These are phyloP conservation scores for Chlorella sp. DNA, from an alignment of 139 green algal species.

Conservation along the genomic window DNA sequence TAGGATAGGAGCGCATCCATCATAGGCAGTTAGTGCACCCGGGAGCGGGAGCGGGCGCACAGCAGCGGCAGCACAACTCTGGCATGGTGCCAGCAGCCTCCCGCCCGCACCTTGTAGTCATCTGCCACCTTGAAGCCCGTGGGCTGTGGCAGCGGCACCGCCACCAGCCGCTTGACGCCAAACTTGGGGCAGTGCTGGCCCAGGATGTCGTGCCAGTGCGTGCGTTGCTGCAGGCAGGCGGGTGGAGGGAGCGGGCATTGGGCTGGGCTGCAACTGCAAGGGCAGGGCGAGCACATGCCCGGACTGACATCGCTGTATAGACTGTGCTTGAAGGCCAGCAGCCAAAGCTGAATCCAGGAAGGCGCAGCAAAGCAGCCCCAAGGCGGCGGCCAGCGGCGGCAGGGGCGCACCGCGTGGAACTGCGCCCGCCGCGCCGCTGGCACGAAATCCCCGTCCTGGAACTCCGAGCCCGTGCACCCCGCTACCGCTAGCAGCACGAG, in stretches of 20 bases:
- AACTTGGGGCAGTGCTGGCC: conserved; percentile 61
- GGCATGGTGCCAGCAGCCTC: too few species aligned
- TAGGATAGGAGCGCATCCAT: too few species aligned
- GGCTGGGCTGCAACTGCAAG: too few species aligned
- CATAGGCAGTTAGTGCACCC: too few species aligned
- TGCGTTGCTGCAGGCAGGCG: conserved; percentile 35
- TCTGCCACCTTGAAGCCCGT: conserved; percentile 28
- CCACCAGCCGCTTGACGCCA: conserved; percentile 40
- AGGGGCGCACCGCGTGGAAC: conserved; percentile 47
- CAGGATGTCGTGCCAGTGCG: conserved; percentile 59
- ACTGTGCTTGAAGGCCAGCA: too few species aligned
- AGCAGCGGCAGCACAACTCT: too few species aligned
- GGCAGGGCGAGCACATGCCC: too few species aligned
- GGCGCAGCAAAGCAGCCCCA: too few species aligned
- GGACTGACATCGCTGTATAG: too few species aligned
- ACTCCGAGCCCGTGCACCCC: not conserved
- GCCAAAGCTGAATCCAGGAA: too few species aligned
- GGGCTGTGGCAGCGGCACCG: conserved; percentile 51
- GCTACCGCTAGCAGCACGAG: not conserved
- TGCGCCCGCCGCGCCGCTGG: conserved; percentile 48
- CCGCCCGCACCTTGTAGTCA: conserved; percentile 58
- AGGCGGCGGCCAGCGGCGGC: not conserved
- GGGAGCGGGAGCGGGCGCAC: too few species aligned
- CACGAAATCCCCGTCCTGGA: conserved; percentile 56
- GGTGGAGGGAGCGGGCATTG: not conserved